A percentile compares a stretch with the other conserved stretches of the same genome.
Evolutionary conservation across 371 early-diverging fungal genomes (phyloP).

Genomic region (Mortierella sp.): DNA sequence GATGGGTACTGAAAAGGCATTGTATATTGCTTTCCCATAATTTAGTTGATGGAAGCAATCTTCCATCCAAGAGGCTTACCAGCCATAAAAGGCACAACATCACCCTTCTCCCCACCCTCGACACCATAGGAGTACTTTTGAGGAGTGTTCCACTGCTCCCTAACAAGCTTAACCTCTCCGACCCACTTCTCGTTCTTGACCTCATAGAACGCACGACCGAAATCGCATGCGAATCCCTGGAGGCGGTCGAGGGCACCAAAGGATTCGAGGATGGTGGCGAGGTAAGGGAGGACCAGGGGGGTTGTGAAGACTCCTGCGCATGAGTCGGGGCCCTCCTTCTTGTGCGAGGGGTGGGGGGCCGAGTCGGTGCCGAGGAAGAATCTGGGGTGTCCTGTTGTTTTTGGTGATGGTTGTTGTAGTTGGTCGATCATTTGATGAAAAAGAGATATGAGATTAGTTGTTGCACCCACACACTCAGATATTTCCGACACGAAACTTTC

Average conservation of each 20-base stretch:
- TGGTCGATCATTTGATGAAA: too few relatives aligned
- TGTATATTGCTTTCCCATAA: neutral
- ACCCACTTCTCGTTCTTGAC: slow-evolving; percentile 68
- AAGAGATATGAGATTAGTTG: too few relatives aligned
- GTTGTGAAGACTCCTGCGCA: slow-evolving; percentile 96
- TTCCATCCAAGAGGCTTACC: slow-evolving; percentile 82
- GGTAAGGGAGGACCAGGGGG: slow-evolving; percentile 86
- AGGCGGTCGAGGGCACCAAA: slow-evolving; percentile 87
- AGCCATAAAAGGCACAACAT: slow-evolving; percentile 92
- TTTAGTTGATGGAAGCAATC: slow-evolving; percentile 61
- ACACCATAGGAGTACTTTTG: slow-evolving; percentile 69
- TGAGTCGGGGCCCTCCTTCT: slow-evolving; percentile 89
- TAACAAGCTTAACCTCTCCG: slow-evolving; percentile 68
- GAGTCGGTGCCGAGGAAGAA: slow-evolving; percentile 98
- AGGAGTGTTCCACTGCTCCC: slow-evolving; percentile 69
- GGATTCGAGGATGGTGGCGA: slow-evolving; percentile 91
- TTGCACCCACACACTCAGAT: neutral
- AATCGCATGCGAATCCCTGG: slow-evolving; percentile 85
- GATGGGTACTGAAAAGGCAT: too few relatives aligned
- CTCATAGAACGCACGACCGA: slow-evolving; percentile 90
- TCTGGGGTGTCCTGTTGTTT: slow-evolving; percentile 83
- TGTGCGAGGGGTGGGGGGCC: slow-evolving; percentile 93
- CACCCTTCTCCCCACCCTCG: slow-evolving; percentile 60
- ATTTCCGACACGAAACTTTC: too few relatives aligned
- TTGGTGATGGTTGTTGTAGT: neutral